Evolutionary conservation across 2,329 filamentous ascomycete species (phyloP), one percentile per base, ranked within the genome.

Genomic region (Trichoderma sp.): DNA sequence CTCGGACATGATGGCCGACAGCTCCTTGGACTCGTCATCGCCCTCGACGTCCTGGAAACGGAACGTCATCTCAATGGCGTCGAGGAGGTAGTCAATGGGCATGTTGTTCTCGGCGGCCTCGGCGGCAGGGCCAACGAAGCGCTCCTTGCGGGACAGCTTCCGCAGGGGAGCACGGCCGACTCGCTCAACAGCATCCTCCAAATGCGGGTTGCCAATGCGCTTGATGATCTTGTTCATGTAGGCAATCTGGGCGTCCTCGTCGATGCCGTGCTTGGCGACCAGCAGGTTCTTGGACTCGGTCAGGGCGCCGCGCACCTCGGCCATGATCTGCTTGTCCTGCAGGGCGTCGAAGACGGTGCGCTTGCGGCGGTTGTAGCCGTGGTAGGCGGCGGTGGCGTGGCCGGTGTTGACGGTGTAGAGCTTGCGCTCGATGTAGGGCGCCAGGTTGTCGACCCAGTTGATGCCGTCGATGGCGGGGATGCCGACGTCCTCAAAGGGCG

Each of bases 321-420:
- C 83, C 80, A 92, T 87, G 77, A 99, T 96, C 76, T 89, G 86
- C 77, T 89, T 85, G 78, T 98, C 93, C 71, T 89, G 87, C 72
- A 98, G 87, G 10, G 94, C 91, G 75, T 98, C 95, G 78, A 96
- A 93, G 74, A 99, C 93, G 70, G 91, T 96, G 77, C 88, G 86
- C 86, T 96, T 95, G 77, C 92, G 90, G 73, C 90, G 87, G 83
- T 94, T 87, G 86, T 97, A 92, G 67, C 94, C 95, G 81, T 96
- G 94, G 87, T 98, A 98, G 70, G 96, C 95, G 24, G 94, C 94
- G 8, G 95, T 97, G 70, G 96, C 96, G 79, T 99, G 96, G 68
- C 94, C 92, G 26, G 96, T 99, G 88, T 99, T 99, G 87, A 99
- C 95, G 26, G 96, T 99, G 86, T 94, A 99, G 73, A 99, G 90